These are phyloP conservation scores for Scheffersomyces titani DNA, from an alignment of 1,139 yeast species.

Conservation along the genomic window DNA sequence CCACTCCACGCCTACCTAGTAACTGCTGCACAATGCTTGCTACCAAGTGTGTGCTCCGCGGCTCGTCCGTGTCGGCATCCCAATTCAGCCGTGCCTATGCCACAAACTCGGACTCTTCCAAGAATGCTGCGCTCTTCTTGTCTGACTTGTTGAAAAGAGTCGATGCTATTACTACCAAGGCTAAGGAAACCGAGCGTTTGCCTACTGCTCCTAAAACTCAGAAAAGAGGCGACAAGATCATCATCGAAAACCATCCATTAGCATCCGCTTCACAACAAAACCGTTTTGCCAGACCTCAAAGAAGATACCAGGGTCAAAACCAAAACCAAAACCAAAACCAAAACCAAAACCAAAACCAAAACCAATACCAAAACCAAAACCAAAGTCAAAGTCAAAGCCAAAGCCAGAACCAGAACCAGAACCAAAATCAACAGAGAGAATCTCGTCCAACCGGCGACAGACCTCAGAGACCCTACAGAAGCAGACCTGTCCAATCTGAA, in stretches of 20 bases:
- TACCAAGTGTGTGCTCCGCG: background rate
- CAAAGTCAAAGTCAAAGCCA: constrained; percentile 1
- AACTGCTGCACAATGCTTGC: background rate
- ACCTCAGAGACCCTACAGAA: constrained; percentile 2
- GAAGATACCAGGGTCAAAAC: background rate
- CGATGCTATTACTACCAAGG: constrained; percentile 29
- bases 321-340: background rate
- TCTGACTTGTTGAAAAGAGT: constrained; percentile 37
- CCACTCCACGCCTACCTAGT: background rate
- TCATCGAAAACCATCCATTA: constrained; percentile 5
- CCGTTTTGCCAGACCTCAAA: background rate
- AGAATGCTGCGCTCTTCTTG: constrained; percentile 17
- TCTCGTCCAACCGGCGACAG: background rate
- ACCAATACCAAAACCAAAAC: background rate
- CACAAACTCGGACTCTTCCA: background rate
- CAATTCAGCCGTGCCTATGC: background rate
- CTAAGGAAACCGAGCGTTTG: constrained; percentile 3
- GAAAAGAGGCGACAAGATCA: background rate
- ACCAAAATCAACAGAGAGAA: constrained; percentile 3
- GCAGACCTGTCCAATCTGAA: constrained; percentile 1
- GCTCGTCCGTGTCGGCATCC: background rate
- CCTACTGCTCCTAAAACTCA: background rate
- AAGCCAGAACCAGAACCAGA: constrained; percentile 1
- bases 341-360: constrained; percentile 2
- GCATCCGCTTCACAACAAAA: constrained; percentile 2